These are phyloP conservation scores for Diospyros lotus DNA, from an alignment of 148 eudicot genomes.

Conservation along the genomic window DNA sequence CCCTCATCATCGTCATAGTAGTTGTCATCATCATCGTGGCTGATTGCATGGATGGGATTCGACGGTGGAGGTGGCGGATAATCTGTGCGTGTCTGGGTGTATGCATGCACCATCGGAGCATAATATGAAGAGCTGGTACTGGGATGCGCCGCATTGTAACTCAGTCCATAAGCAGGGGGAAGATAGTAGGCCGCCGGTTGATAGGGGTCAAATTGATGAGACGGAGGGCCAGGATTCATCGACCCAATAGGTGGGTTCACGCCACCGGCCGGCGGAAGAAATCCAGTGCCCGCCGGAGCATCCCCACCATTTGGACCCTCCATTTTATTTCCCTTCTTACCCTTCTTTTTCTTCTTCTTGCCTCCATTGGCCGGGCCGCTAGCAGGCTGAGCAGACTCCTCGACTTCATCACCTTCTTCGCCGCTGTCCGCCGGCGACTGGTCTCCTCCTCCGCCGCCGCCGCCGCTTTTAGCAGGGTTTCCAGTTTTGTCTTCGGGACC, in stretches of 20 bases:
- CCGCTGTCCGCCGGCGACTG: no score
- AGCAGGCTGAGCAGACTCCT: constrained; percentile 6
- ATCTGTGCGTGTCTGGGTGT: constrained; percentile 5
- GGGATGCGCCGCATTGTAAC: constrained; percentile 33
- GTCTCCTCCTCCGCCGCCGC: background rate
- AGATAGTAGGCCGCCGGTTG: constrained; percentile 20
- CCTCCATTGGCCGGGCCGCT: constrained; percentile 16
- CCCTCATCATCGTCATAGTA: constrained; percentile 24
- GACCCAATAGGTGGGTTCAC: constrained; percentile 13
- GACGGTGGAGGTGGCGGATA: constrained; percentile 23
- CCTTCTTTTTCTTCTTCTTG: constrained; percentile 36
- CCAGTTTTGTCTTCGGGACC: background rate
- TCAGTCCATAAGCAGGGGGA: constrained; percentile 33
- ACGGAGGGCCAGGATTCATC: constrained; percentile 22
- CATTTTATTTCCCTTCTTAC: constrained; percentile 15
- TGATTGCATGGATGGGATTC: constrained; percentile 5
- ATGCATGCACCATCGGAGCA: constrained; percentile 18
- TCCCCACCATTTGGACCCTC: constrained; percentile 10
- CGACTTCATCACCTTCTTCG: background rate
- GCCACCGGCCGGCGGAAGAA: background rate
- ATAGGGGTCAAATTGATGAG: constrained; percentile 15
- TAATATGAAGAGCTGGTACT: constrained; percentile 27
- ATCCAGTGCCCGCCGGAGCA: constrained; percentile 17
- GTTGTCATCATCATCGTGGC: background rate
- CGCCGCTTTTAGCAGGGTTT: background rate